Base-by-base conservation (phyloP, 345 rosid species). In the Syzygium jambos region DNA sequence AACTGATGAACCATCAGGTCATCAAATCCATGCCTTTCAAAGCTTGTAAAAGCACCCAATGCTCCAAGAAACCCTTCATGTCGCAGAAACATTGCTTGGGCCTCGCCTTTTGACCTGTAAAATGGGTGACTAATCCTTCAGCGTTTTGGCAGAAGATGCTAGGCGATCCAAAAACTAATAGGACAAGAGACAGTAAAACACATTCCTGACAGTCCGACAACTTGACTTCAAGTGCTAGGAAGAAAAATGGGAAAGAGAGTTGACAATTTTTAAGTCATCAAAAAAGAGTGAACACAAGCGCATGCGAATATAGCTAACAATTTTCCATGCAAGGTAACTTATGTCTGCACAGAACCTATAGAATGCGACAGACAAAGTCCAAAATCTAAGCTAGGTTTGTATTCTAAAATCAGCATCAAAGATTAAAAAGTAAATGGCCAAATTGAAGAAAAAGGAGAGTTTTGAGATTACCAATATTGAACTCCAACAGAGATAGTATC, bases 61-160 rank as follows among this genome's bases (percentile, higher is more conserved):
- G 95, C 97, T 85, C 99, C 99, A 68, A 97, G 94, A 93, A 97
- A 96, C 54, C 98, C 99, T 93, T 95, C 98, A 84, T 97, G 98
- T 84, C 90, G 87, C 87, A 96, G 89, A 87, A 95, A 97, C 98
- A 96, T 93, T 85, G 99, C 98, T 89, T 95, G 89, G 9, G 97
- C 98, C 86, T 95, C 98, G 7, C 99, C 98, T 93, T 95, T 97
- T 14, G 97, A 96, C 98, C 99, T 95, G 89, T 49, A 88, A 84
- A 85, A 84, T 15, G 83, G 16, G 19, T 38, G 23, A 34, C 7
- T 34, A 73, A 19, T 73, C 80, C 46, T 34, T 73, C 80, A 73
- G 80, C 19, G 49, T 73, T 30, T 52, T 5, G 41, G 49, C 52
- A 86, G 52, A 85, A 63, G 23, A 49, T 46, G 54, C 41, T 51